Base-by-base conservation (phyloP, 768 basidiomycete species). In the Suillus brevipes region DNA sequence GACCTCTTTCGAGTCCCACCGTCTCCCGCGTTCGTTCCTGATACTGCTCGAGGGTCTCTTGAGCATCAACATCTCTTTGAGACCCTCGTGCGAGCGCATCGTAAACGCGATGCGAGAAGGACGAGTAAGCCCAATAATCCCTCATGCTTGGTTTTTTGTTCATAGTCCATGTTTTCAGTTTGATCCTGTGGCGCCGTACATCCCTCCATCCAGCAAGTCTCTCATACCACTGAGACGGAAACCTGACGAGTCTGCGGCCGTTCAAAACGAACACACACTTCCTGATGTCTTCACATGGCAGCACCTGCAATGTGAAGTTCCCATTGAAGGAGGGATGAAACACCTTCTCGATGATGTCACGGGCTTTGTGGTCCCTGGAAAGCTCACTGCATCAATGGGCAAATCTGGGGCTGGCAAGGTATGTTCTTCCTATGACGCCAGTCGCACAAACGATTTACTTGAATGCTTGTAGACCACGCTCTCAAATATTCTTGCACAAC, bases 61-160 rank as follows among this genome's bases (percentile, higher is more conserved):
- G 65, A 84, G 88, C 66, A 81, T 88, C 40, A 75, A 75, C 4
- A 88, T 94, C 0, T 73, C 78, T 4, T 75, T 74, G n/a, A 82
- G 95, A 60, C 91, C 92, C 9, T 85, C 87, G 0, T 88, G 88
- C 57, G 91, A 94, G 67, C 83, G 88, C 60, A 89, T 96, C 16
- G 74, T 82, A 20, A 75, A 73, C 36, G 93, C 89, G 1, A 82
- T 95, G 62, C 81, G 84, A 40, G 87, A 90, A 43, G 88, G 93
- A 60, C 86, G 83, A 80, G 92, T 94, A 67, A n/a, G 86, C 82
- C 9, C 31, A 42, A 38, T 28, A 61, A 18, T 3, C 16, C 28
- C 9, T 16, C 28, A 43, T 9, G 3, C 56, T 36, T 45, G 18
- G 42, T 40, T 37, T 57, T 50, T n/a, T n/a, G 23, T 31, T 70